Evolutionary conservation across 768 basidiomycete species (phyloP).

Genomic region (Leccinum subgranulosum): DNA sequence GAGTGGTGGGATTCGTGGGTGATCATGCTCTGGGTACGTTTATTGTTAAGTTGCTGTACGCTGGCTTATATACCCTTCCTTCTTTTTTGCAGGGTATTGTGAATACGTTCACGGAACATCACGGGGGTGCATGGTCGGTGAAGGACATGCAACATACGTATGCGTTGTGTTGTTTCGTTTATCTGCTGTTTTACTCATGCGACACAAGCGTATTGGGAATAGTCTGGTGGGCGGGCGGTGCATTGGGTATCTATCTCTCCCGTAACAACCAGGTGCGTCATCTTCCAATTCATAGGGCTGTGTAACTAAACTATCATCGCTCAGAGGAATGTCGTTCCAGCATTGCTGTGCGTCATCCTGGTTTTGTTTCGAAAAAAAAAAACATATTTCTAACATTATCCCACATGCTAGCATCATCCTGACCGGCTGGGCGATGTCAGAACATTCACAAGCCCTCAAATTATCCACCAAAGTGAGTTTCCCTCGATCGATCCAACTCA

Average conservation of each 20-base stretch:
- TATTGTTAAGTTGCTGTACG: not conserved
- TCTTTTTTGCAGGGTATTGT: conserved; percentile 39
- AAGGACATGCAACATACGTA: conserved; percentile 96
- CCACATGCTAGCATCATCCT: conserved; percentile 61
- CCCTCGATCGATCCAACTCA: not conserved
- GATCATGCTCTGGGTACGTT: conserved; percentile 51
- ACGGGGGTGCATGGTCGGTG: conserved; percentile 74
- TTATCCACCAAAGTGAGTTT: conserved; percentile 70
- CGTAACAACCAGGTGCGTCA: conserved; percentile 66
- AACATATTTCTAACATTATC: not conserved
- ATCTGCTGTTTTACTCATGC: not conserved
- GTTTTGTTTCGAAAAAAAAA: not conserved
- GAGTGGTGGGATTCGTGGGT: conserved; percentile 85
- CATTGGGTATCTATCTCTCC: conserved; percentile 81
- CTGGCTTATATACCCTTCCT: not conserved
- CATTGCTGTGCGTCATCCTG: conserved; percentile 59
- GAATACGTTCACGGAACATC: conserved; percentile 93
- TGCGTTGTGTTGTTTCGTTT: conserved; percentile 27
- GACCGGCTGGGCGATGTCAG: conserved; percentile 93
- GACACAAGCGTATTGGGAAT: conserved; percentile 49
- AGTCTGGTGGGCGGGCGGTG: conserved; percentile 85
- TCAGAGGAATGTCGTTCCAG: conserved; percentile 77
- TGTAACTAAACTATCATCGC: not conserved
- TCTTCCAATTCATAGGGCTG: not conserved
- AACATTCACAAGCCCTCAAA: conserved; percentile 82